Conservation (phyloP, 2,329 filamentous ascomycete species). For the Pseudogymnoascus sp. region DNA sequence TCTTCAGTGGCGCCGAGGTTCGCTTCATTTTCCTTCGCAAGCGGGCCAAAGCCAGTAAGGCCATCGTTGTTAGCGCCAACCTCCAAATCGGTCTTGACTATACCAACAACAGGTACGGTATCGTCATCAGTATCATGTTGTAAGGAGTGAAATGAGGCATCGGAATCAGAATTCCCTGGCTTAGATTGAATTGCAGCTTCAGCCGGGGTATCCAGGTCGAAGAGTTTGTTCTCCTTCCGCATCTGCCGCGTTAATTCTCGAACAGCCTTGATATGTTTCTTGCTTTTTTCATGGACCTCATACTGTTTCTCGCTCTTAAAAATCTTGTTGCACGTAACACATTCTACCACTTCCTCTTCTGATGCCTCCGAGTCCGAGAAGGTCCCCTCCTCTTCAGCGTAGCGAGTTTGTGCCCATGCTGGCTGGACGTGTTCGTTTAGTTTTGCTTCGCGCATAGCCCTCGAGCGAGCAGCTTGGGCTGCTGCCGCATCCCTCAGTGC, state of each 20-base stretch:
- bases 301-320: constrained; percentile 93
- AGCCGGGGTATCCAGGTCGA: constrained; percentile 37
- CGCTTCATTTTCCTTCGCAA: background rate
- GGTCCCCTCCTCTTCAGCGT: constrained; percentile 42
- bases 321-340: constrained; percentile 65
- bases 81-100: background rate
- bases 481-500: constrained; percentile 67
- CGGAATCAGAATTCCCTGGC: constrained; percentile 18
- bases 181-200: background rate
- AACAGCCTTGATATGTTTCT: constrained; percentile 85
- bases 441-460: constrained; percentile 73
- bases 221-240: constrained; percentile 64
- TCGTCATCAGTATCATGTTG: background rate
- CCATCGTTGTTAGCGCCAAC: background rate
- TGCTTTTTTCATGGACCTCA: constrained; percentile 88
- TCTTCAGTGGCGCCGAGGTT: background rate
- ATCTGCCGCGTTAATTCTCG: constrained; percentile 74
- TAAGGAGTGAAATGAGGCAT: constrained; percentile 12
- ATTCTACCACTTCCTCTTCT: constrained; percentile 51
- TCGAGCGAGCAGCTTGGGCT: constrained; percentile 74
- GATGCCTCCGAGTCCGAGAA: constrained; percentile 50
- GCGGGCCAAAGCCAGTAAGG: background rate
- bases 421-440: constrained; percentile 56
- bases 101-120: background rate
- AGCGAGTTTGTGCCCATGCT: constrained; percentile 63